Evolutionary conservation across 2,329 filamentous ascomycete species (phyloP).

Genomic region (Alternaria rosae): DNA sequence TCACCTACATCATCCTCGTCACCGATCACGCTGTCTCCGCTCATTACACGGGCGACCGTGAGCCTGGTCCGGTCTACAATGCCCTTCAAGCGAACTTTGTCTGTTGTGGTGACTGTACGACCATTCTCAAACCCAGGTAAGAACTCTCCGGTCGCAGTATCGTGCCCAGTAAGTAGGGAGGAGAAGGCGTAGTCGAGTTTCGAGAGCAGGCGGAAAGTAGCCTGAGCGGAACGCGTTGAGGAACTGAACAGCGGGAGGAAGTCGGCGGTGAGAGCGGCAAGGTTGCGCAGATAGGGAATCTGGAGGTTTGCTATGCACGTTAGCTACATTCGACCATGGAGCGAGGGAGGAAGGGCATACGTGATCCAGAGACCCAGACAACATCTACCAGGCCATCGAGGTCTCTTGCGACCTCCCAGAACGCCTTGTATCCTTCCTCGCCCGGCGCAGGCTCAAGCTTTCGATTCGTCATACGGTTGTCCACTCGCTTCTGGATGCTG

Average conservation of each 20-base stretch:
- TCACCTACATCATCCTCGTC: conserved; percentile 34
- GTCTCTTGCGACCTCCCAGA: conserved; percentile 76
- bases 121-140: conserved; percentile 75
- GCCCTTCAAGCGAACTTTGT: conserved; percentile 87
- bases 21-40: conserved; percentile 57
- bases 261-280: conserved; percentile 75
- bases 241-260: conserved; percentile 78
- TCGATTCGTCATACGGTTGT: conserved; percentile 51
- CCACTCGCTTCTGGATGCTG: conserved; percentile 36
- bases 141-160: conserved; percentile 69
- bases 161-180: conserved; percentile 72
- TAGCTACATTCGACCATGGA: background rate
- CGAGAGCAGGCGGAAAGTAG: conserved; percentile 73
- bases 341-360: conserved; percentile 60
- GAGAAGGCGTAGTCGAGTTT: conserved; percentile 88
- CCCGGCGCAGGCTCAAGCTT: conserved; percentile 54
- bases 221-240: conserved; percentile 66
- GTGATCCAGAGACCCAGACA: conserved; percentile 86
- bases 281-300: conserved; percentile 80
- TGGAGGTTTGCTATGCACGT: conserved; percentile 71
- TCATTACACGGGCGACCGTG: conserved; percentile 73
- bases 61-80: conserved; percentile 79
- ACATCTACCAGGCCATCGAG: conserved; percentile 78
- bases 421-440: conserved; percentile 64
- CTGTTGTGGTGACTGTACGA: conserved; percentile 74